phyloP scores from a whole-genome alignment of 2,329 filamentous ascomycete genomes.

The Fusarium sp. region DNA sequence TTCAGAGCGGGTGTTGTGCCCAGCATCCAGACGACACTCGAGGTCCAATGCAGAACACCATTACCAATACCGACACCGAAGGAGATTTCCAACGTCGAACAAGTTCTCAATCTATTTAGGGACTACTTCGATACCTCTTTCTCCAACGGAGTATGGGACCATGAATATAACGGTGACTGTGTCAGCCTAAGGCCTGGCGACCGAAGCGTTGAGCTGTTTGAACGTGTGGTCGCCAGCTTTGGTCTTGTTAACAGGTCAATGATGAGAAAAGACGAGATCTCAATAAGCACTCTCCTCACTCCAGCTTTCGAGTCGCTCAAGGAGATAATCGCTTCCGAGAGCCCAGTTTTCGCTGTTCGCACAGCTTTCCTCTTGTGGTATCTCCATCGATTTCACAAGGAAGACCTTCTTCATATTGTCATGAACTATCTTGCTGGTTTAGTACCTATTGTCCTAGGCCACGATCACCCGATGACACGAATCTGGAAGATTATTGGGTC shows the following conservation, averaged over 20 bases:
- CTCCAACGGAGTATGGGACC: constrained; percentile 41
- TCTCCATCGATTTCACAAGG: constrained; percentile 47
- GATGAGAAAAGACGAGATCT: constrained; percentile 46
- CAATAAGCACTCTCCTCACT: constrained; percentile 44
- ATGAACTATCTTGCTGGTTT: constrained; percentile 45
- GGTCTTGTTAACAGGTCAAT: constrained; percentile 47
- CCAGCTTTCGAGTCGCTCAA: constrained; percentile 50
- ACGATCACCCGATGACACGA: constrained; percentile 43
- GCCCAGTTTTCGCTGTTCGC: constrained; percentile 46
- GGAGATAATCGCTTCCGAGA: constrained; percentile 46
- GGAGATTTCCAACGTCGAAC: constrained; percentile 41
- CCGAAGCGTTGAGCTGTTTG: constrained; percentile 49
- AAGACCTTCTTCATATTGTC: constrained; percentile 46
- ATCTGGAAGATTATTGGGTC: constrained; percentile 47
- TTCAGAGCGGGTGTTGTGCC: constrained; percentile 46
- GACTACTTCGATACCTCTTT: constrained; percentile 46
- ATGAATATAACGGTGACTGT: constrained; percentile 46
- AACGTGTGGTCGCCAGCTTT: constrained; percentile 48
- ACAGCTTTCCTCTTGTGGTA: constrained; percentile 50
- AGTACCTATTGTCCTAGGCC: constrained; percentile 45
- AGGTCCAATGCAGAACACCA: constrained; percentile 48
- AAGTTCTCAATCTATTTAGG: constrained; percentile 42
- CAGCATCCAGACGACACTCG: constrained; percentile 44
- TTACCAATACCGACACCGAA: constrained; percentile 34
- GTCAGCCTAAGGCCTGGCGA: constrained; percentile 36